phyloP scores from a whole-genome alignment of 345 rosid species.

The Hibiscus mutabilis region DNA sequence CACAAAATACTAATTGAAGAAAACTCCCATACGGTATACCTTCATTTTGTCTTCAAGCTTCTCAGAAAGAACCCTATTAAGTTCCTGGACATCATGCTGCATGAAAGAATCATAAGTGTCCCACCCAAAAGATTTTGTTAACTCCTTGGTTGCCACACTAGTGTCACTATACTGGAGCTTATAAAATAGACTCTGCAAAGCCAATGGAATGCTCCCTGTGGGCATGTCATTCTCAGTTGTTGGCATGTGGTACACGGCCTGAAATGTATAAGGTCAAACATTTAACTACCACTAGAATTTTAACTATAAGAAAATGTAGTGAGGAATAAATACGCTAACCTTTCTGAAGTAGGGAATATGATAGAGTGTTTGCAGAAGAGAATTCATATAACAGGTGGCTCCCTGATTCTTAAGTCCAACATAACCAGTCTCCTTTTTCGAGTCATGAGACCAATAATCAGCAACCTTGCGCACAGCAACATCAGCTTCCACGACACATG shows the following conservation, averaged over 20 bases:
- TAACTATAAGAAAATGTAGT: not conserved
- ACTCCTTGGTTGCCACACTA: conserved; percentile 50
- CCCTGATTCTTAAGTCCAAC: conserved; percentile 69
- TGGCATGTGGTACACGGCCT: conserved; percentile 72
- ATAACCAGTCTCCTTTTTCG: conserved; percentile 63
- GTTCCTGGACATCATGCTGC: conserved; percentile 59
- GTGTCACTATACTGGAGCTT: conserved; percentile 49
- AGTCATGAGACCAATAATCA: conserved; percentile 56
- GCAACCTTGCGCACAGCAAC: conserved; percentile 47
- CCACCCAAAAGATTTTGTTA: conserved; percentile 44
- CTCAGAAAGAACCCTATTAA: conserved; percentile 44
- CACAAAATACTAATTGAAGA: not conserved
- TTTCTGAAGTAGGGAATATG: conserved; percentile 59
- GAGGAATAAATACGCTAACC: conserved; percentile 20
- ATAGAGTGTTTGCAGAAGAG: conserved; percentile 51
- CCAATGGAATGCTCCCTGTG: conserved; percentile 47
- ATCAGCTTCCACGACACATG: conserved; percentile 52
- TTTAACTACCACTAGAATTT: not conserved
- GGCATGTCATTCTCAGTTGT: conserved; percentile 68
- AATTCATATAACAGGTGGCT: conserved; percentile 66
- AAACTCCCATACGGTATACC: conserved; percentile 27
- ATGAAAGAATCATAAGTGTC: conserved; percentile 45
- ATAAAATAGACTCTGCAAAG: conserved; percentile 47
- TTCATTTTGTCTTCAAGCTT: conserved; percentile 58
- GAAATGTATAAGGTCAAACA: conserved; percentile 14